Base-by-base conservation (phyloP, 176 grass and related monocot species). In the Aegilops umbellulata region DNA sequence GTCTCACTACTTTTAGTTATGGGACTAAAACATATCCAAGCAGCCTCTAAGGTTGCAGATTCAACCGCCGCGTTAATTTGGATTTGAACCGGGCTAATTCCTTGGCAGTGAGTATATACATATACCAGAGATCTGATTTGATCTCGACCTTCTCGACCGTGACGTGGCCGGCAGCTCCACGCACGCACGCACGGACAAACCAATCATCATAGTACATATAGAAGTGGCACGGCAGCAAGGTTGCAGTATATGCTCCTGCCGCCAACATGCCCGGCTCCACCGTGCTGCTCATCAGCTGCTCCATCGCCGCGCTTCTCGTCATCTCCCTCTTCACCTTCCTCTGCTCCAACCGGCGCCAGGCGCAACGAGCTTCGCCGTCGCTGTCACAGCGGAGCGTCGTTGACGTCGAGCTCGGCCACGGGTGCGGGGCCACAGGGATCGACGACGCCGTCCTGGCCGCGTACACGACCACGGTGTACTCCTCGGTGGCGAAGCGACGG, bases 401-500 rank as follows among this genome's bases (percentile, higher is more conserved):
- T 0, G 75, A 80, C 84, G 16, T 71, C 17, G 76, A 82, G 76
- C 68, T 25, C 6, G 77, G 85, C 25, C 42, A 19, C 49, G 49
- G 65, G 6, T 61, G 22, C 2, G 8, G 8, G 1, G 70, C 15
- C 23, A 55, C 16, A 6, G 75, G 77, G 29, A 2, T 88, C 47
- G 86, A 85, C 66, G 86, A 88, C 13, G 85, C 78, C 14, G 83
- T 76, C 15, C 79, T 83, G 12, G 82, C 60, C 13, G 51, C 24
- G 22, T 86, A 57, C 47, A 83, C 86, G 30, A 86, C 75, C 49
- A 10, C 78, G 36, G 27, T 82, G 41, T 93, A 85, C 85, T 44
- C 53, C 7, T 20, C 20, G 2, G 5, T 10, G 60, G 9, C 58
- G 58, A 23, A 1, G 8, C 8, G 9, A 4, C 8, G 58, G 22